Evolutionary conservation across 1,284 basidiomycete genomes (phyloP).

Genomic region (Xanthoconium separans): DNA sequence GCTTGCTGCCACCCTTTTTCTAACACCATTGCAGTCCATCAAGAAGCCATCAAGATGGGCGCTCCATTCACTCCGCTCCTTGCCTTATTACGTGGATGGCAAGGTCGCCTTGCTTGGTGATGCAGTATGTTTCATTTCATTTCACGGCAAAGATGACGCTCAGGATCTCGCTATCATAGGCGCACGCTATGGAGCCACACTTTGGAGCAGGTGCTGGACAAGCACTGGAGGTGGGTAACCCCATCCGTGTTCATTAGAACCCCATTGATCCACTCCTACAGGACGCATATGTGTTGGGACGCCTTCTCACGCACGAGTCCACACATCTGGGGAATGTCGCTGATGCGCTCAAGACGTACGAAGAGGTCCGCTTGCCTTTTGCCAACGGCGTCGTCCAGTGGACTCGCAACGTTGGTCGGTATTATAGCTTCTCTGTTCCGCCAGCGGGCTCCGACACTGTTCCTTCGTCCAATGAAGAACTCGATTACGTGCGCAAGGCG

Average conservation of each 20-base stretch:
- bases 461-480: constrained; percentile 5
- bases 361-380: constrained; percentile 32
- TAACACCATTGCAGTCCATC: constrained; percentile 12
- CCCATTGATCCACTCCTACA: constrained; percentile 5
- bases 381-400: constrained; percentile 14
- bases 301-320: constrained; percentile 30
- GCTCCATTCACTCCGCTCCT: constrained; percentile 28
- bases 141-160: not conserved
- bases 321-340: constrained; percentile 20
- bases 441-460: not conserved
- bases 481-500: constrained; percentile 7
- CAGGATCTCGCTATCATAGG: constrained; percentile 10
- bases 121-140: constrained; percentile 21
- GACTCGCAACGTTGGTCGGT: not conserved
- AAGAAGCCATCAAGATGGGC: constrained; percentile 31
- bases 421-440: constrained; percentile 1
- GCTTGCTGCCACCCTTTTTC: not conserved
- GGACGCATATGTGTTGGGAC: constrained; percentile 38
- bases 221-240: constrained; percentile 31
- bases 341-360: constrained; percentile 31
- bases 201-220: constrained; percentile 34
- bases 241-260: no score
- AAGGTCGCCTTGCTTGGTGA: constrained; percentile 37
- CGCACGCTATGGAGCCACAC: constrained; percentile 34
- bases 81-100: constrained; percentile 31